These are phyloP conservation scores for Avicennia marina DNA, from an alignment of 257 asterid genomes.

Conservation along the genomic window DNA sequence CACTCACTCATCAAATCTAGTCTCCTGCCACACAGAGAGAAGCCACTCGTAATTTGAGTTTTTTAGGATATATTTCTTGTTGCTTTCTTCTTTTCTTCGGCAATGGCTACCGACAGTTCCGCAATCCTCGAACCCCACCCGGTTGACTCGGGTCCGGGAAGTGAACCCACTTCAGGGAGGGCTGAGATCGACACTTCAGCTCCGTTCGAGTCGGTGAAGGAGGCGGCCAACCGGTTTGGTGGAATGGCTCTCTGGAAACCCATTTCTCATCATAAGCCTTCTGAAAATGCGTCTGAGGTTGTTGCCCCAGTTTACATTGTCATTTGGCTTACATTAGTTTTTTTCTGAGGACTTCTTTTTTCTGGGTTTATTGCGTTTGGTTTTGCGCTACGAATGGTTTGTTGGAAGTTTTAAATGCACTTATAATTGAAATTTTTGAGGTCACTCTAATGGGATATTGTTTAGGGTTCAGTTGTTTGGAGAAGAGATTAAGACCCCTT, in stretches of 20 bases:
- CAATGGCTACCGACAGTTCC: constrained; percentile 16
- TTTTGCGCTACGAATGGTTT: not conserved
- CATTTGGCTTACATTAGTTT: not conserved
- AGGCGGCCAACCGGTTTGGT: constrained; percentile 82
- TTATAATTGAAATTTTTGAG: too few species aligned
- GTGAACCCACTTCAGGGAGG: constrained; percentile 24
- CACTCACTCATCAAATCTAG: too few species aligned
- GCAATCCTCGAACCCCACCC: constrained; percentile 20
- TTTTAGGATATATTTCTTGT: too few species aligned
- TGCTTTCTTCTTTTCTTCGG: too few species aligned
- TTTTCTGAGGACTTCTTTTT: not conserved
- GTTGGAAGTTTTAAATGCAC: too few species aligned
- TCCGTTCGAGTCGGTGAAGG: constrained; percentile 91
- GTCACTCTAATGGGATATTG: not conserved
- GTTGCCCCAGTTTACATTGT: constrained; percentile 7
- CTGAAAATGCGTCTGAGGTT: constrained; percentile 33
- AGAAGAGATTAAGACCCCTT: too few species aligned
- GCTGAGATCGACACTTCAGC: constrained; percentile 88
- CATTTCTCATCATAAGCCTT: constrained; percentile 37
- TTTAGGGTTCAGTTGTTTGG: not conserved
- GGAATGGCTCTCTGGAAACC: constrained; percentile 97
- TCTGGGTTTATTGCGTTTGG: constrained; percentile 6
- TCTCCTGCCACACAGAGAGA: too few species aligned
- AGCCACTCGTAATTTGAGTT: too few species aligned
- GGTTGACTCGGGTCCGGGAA: constrained; percentile 14